These are phyloP conservation scores for Globisporangium cylindrosporum DNA, from an alignment of 352 stramenopile genomes.

Conservation along the genomic window DNA sequence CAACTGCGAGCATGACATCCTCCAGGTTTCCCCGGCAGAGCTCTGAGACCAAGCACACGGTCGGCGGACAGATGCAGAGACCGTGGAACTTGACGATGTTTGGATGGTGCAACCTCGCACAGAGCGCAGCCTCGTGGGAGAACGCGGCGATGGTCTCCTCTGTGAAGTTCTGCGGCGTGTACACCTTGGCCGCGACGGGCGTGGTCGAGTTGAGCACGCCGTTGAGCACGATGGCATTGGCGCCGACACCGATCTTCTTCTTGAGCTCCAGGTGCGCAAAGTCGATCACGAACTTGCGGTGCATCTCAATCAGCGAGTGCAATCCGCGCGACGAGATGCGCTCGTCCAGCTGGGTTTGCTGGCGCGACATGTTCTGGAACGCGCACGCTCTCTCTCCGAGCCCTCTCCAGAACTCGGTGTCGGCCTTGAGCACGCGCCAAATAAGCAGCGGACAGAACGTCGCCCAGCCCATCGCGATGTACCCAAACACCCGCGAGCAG, in stretches of 20 bases:
- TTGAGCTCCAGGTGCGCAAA: conserved; percentile 57
- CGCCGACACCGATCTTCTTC: conserved; percentile 44
- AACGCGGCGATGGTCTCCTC: conserved; percentile 54
- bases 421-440: conserved; percentile 48
- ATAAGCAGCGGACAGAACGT: conserved; percentile 36
- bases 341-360: conserved; percentile 28
- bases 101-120: conserved; percentile 42
- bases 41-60: conserved; percentile 60
- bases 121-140: conserved; percentile 60
- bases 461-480: conserved; percentile 27
- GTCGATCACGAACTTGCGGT: conserved; percentile 66
- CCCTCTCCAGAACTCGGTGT: conserved; percentile 49
- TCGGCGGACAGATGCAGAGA: conserved; percentile 63
- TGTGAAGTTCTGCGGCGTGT: conserved; percentile 47
- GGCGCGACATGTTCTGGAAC: conserved; percentile 21
- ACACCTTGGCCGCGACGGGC: conserved; percentile 61
- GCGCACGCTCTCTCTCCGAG: conserved; percentile 36
- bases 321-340: conserved; percentile 40
- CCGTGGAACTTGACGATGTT: conserved; percentile 68
- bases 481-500: conserved; percentile 6
- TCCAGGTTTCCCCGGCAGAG: conserved; percentile 50
- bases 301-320: conserved; percentile 63
- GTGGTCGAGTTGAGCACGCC: conserved; percentile 32
- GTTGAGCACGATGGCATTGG: conserved; percentile 47
- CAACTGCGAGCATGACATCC: conserved; percentile 32